A percentile compares a stretch with the other conserved stretches of the same genome.
Conservation (phyloP, 2,329 filamentous ascomycete genomes). For the Claviceps digitariae region DNA sequence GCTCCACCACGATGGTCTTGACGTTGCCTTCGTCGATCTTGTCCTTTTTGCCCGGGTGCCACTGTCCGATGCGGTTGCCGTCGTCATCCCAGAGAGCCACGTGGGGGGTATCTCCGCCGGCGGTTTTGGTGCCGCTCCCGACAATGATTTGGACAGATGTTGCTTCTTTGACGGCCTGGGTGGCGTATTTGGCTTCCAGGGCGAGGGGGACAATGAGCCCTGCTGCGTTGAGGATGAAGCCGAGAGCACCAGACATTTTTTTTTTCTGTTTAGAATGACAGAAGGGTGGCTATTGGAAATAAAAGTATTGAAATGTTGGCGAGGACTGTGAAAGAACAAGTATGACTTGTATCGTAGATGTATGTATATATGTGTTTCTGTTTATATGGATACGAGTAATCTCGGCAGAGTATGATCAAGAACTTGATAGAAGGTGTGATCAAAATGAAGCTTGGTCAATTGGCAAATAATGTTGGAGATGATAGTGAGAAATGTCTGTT, state of each 20-base stretch:
- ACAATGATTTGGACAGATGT: not conserved
- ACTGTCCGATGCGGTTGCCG: conserved; percentile 8
- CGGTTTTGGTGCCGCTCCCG: not conserved
- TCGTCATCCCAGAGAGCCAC: conserved; percentile 10
- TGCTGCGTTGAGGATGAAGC: conserved; percentile 1
- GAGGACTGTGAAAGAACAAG: too few relatives aligned
- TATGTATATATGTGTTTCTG: too few relatives aligned
- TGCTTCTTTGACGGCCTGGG: not conserved
- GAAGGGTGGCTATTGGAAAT: too few relatives aligned
- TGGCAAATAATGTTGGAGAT: too few relatives aligned
- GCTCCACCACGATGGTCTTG: conserved; percentile 2
- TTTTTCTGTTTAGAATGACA: too few relatives aligned
- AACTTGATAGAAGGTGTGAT: too few relatives aligned
- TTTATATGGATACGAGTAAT: too few relatives aligned
- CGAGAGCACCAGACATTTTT: not conserved
- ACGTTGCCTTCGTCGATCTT: conserved; percentile 1
- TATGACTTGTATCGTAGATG: too few relatives aligned
- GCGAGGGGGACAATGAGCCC: not conserved
- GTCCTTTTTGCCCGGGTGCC: conserved; percentile 1
- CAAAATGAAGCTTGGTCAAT: too few relatives aligned
- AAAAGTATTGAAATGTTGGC: too few relatives aligned
- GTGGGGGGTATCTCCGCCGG: conserved; percentile 6
- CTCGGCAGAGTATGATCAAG: too few relatives aligned
- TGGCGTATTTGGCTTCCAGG: not conserved
- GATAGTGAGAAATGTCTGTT: too few relatives aligned